Conservation (phyloP, 345 rosid species). For the Theobroma cacao region DNA sequence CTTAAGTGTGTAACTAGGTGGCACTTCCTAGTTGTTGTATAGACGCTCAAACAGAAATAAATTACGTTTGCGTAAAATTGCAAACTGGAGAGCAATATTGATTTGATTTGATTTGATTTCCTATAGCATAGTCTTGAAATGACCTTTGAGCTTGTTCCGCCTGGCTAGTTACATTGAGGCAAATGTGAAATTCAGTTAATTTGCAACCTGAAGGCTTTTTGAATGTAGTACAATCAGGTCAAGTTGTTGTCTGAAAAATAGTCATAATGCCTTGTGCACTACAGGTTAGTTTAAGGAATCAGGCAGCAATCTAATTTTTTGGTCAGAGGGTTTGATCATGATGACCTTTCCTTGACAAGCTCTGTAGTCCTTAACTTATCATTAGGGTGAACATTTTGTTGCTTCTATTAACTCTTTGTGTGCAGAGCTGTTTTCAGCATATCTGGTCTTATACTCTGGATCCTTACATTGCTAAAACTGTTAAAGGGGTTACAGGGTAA, state of each 20-base stretch:
- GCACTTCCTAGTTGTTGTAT: not conserved
- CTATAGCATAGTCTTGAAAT: too few species aligned
- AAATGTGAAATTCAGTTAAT: not conserved
- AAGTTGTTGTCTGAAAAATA: not conserved
- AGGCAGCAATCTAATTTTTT: not conserved
- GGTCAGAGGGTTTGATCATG: not conserved
- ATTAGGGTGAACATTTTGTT: not conserved
- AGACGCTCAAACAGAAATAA: not conserved
- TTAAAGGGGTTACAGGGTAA: not conserved
- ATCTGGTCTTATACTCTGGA: not conserved
- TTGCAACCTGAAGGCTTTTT: not conserved
- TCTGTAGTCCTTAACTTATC: not conserved
- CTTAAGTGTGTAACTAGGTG: not conserved
- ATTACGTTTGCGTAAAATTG: not conserved
- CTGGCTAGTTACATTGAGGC: not conserved
- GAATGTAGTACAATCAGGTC: not conserved
- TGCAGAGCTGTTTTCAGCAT: not conserved
- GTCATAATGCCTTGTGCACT: not conserved
- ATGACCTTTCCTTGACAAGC: not conserved
- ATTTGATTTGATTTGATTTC: constrained; percentile 4
- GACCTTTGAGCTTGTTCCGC: not conserved
- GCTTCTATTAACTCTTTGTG: not conserved
- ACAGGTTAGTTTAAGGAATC: not conserved
- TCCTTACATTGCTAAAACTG: not conserved
- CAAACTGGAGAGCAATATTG: not conserved